Evolutionary conservation across 2,329 filamentous ascomycete species (phyloP).

Genomic region (Didymella pinodella): DNA sequence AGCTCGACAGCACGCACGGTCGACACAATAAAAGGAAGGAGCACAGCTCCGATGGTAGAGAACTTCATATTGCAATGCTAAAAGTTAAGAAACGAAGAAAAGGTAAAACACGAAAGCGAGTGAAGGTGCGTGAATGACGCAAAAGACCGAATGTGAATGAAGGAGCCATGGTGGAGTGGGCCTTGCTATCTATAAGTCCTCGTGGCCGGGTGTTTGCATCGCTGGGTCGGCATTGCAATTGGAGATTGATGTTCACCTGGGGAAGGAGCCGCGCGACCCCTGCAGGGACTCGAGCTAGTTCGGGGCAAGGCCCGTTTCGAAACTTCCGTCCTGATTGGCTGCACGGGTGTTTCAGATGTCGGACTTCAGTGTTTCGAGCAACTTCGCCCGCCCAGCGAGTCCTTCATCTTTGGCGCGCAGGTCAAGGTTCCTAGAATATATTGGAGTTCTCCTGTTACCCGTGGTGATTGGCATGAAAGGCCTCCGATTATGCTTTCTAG

Average conservation of each 20-base stretch:
- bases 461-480: conserved; percentile 9
- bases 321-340: conserved; percentile 9
- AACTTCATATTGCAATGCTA: conserved; percentile 42
- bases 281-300: conserved; percentile 5
- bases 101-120: conserved; percentile 31
- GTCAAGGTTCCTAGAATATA: conserved; percentile 8
- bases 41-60: conserved; percentile 46
- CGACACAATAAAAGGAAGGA: conserved; percentile 43
- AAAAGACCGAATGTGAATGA: conserved; percentile 29
- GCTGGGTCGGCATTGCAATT: conserved; percentile 13
- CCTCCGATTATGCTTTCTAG: conserved; percentile 8
- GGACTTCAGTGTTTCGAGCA: conserved; percentile 21
- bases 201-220: conserved; percentile 18
- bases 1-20: conserved; percentile 42
- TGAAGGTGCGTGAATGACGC: conserved; percentile 33
- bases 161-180: conserved; percentile 29
- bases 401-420: conserved; percentile 24
- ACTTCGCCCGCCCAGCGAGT: conserved; percentile 20
- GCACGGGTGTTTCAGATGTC: conserved; percentile 29
- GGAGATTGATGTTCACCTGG: conserved; percentile 16
- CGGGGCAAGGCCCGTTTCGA: conserved; percentile 12
- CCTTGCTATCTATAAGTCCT: conserved; percentile 19
- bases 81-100: conserved; percentile 30
- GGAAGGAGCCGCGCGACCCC: conserved; percentile 19
- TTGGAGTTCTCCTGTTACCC: not conserved